Percentiles rank a stretch among this genome's conserved stretches.
Conservation (phyloP, 1,139 yeast species). For the Blastobotrys apis region DNA sequence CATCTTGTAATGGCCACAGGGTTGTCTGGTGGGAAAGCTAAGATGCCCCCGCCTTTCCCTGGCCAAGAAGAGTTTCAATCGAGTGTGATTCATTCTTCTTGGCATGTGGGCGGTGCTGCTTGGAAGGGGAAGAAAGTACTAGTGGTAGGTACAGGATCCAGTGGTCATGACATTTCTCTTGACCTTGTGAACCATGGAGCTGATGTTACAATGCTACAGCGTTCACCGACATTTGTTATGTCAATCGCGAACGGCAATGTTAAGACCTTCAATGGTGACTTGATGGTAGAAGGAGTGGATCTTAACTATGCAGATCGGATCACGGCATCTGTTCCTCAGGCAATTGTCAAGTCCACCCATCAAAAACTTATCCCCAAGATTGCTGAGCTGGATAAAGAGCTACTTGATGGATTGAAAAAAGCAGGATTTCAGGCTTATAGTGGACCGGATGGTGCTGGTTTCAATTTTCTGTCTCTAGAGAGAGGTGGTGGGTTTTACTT, state of each 20-base stretch:
- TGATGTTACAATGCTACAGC: slow-evolving; percentile 42
- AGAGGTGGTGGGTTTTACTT: slow-evolving; percentile 46
- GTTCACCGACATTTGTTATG: slow-evolving; percentile 43
- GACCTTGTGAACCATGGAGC: slow-evolving; percentile 43
- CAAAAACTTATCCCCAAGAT: slow-evolving; percentile 37
- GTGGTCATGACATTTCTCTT: slow-evolving; percentile 45
- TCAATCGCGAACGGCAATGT: slow-evolving; percentile 39
- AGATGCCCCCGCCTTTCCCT: slow-evolving; percentile 37
- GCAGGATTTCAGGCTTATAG: slow-evolving; percentile 41
- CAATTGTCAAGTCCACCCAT: slow-evolving; percentile 34
- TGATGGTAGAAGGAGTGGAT: no score
- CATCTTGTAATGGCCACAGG: slow-evolving; percentile 44
- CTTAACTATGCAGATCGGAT: slow-evolving; percentile 36
- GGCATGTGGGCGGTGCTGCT: slow-evolving; percentile 20
- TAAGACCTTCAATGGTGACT: slow-evolving; percentile 24
- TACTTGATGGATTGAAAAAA: slow-evolving; percentile 34
- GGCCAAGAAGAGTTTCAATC: slow-evolving; percentile 40
- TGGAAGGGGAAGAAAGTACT: slow-evolving; percentile 40
- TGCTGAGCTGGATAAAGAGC: slow-evolving; percentile 32
- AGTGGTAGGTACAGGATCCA: slow-evolving; percentile 44
- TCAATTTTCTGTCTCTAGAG: slow-evolving; percentile 38
- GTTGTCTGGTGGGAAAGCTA: slow-evolving; percentile 41
- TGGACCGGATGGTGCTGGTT: slow-evolving; percentile 44
- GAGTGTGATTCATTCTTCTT: slow-evolving; percentile 40
- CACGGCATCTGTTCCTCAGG: slow-evolving; percentile 29